Evolutionary conservation across 2,329 filamentous ascomycete species (phyloP).

Genomic region (Pseudogymnoascus sp.): DNA sequence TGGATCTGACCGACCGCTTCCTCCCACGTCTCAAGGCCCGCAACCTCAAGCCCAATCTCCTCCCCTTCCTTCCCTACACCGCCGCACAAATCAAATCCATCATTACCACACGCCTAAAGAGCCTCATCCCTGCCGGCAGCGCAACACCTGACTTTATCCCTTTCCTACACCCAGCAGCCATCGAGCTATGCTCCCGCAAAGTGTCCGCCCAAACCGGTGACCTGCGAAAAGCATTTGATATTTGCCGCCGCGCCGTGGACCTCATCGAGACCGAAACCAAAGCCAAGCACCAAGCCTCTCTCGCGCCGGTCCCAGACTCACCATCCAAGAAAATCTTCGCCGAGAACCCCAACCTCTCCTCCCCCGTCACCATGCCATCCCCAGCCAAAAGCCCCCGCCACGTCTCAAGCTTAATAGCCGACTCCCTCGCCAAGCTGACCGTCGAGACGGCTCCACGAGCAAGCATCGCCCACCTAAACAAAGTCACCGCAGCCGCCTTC

Average conservation of each 20-base stretch:
- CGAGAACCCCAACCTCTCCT: slow-evolving; percentile 72
- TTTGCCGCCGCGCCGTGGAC: slow-evolving; percentile 83
- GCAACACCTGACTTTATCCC: slow-evolving; percentile 57
- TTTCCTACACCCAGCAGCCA: slow-evolving; percentile 87
- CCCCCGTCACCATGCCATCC: slow-evolving; percentile 34
- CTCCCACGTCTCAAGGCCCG: slow-evolving; percentile 87
- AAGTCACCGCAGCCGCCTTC: slow-evolving; percentile 81
- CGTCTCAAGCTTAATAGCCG: slow-evolving; percentile 11
- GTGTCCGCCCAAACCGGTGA: slow-evolving; percentile 92
- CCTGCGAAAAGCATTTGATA: slow-evolving; percentile 88
- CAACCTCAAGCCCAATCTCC: slow-evolving; percentile 79
- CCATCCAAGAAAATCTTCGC: slow-evolving; percentile 69
- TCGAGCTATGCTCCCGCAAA: slow-evolving; percentile 90
- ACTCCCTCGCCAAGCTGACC: slow-evolving; percentile 50
- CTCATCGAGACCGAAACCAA: slow-evolving; percentile 78
- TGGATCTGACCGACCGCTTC: slow-evolving; percentile 92
- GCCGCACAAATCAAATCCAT: slow-evolving; percentile 80
- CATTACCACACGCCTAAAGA: slow-evolving; percentile 73
- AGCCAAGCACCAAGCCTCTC: slow-evolving; percentile 58
- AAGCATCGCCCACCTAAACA: slow-evolving; percentile 83
- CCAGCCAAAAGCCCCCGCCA: slow-evolving; percentile 27
- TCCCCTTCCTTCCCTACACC: slow-evolving; percentile 90
- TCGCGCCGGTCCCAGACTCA: slow-evolving; percentile 46
- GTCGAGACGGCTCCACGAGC: slow-evolving; percentile 77
- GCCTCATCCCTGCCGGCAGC: slow-evolving; percentile 52